phyloP scores from a whole-genome alignment of 2,329 filamentous ascomycete genomes.

The Alternaria sp. region DNA sequence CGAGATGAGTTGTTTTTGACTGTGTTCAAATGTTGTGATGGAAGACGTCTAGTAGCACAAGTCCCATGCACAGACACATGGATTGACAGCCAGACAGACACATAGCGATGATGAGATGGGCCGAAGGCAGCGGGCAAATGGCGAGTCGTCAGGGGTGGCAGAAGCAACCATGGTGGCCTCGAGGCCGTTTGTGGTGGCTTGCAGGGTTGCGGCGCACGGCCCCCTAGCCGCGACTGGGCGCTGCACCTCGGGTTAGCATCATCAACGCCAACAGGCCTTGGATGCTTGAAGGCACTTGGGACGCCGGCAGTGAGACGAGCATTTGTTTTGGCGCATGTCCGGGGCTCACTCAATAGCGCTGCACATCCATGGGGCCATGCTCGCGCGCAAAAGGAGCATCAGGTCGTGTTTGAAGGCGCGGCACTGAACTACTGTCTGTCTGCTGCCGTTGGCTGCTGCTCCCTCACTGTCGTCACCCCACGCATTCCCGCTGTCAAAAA shows the following conservation, averaged over 20 bases:
- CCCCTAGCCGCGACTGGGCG: background rate
- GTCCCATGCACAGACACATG: too few relatives aligned
- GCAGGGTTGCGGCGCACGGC: conserved; percentile 3
- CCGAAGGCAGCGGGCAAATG: background rate
- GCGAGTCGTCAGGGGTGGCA: background rate
- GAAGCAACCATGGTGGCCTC: conserved; percentile 8
- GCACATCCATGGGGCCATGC: conserved; percentile 12
- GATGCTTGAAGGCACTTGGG: background rate
- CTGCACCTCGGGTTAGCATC: conserved; percentile 13
- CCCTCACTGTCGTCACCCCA: conserved; percentile 24
- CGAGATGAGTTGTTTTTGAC: background rate
- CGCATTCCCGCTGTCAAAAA: conserved; percentile 23
- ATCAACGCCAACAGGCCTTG: background rate
- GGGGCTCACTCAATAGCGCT: conserved; percentile 11
- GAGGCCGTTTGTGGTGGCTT: conserved; percentile 17
- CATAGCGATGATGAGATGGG: background rate
- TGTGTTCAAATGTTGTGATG: too few relatives aligned
- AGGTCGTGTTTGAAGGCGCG: conserved; percentile 5
- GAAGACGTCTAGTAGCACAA: too few relatives aligned
- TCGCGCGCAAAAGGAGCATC: conserved; percentile 27
- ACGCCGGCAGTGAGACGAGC: conserved; percentile 6
- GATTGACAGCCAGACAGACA: too few relatives aligned
- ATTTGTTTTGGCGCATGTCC: conserved; percentile 23
- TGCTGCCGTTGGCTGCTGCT: conserved; percentile 9
- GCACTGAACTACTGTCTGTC: conserved; percentile 10